Conservation (phyloP, 108 stramenopile species). For the Pelagomonas calceolata region DNA sequence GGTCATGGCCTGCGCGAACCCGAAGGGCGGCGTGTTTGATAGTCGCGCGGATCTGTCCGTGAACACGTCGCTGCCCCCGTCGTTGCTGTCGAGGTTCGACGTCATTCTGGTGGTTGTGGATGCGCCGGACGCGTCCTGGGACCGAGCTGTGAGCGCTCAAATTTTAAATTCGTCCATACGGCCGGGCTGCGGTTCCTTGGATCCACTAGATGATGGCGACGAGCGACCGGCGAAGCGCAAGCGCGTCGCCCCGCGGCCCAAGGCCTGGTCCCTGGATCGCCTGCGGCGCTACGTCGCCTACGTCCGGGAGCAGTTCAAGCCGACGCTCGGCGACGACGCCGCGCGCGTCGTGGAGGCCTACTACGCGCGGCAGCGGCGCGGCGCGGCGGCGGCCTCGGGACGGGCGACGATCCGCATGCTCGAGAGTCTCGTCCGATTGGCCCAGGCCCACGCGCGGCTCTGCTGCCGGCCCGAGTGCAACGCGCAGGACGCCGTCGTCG, state of each 20-base stretch:
- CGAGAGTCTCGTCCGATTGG: constrained; percentile 78
- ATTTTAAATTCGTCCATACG: constrained; percentile 74
- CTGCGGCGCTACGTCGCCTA: constrained; percentile 76
- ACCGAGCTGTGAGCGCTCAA: constrained; percentile 51
- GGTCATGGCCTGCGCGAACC: constrained; percentile 89
- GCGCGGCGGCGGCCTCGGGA: not conserved
- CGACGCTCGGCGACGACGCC: constrained; percentile 59
- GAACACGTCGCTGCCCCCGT: constrained; percentile 87
- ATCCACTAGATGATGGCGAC: not conserved
- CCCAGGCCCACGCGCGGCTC: constrained; percentile 88
- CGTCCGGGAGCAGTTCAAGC: constrained; percentile 61
- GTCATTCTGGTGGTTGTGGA: constrained; percentile 81
- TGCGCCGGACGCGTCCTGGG: constrained; percentile 43
- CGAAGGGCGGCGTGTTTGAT: constrained; percentile 66
- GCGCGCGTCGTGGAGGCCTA: constrained; percentile 59
- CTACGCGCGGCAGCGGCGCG: constrained; percentile 40
- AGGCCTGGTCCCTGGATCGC: constrained; percentile 69
- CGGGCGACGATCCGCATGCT: constrained; percentile 71
- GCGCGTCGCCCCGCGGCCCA: too few relatives aligned
- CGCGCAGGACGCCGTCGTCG: constrained; percentile 10
- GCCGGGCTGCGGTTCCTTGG: constrained; percentile 18
- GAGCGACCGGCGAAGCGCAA: not conserved
- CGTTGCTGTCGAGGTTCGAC: constrained; percentile 93
- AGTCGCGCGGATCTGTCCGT: constrained; percentile 47
- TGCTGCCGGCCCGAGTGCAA: constrained; percentile 58